Evolutionary conservation across 176 grass and related monocot species (phyloP), one percentile per base, ranked within the genome.

Genomic region (Bothriochloa decipiens): DNA sequence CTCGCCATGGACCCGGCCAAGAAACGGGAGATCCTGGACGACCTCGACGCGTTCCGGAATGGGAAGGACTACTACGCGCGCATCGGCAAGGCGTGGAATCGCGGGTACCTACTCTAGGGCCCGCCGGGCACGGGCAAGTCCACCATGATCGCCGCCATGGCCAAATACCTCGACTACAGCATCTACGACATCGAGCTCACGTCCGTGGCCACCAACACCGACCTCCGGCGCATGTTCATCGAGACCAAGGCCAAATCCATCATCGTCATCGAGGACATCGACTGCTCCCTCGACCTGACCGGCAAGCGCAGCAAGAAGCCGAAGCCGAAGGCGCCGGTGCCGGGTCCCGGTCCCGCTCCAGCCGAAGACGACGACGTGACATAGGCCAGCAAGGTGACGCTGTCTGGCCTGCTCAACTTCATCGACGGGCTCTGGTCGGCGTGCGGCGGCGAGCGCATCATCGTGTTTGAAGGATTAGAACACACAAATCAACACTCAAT

Each of bases 241-340:
- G 72, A 90, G 22, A 92, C 81, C 5, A 90, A 50, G 18, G 53
- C 84, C 84, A 92, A 90, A 25, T 92, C 87, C 12, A 84, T 92
- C 28, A 85, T 92, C 47, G 87, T 92, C 1, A 87, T 92, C 65
- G 91, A 90, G 81, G 87, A 90, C 81, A 92, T 90, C 84, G 91
- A 92, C 77, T 90, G 91, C 84, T 92, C 91, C 1, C 87, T 93
- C 41, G 88, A 90, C 60, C 88, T 93, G 11, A 93, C 91, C 11
- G 78, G 87, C 29, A 57, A 57, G 0, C 53, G 20, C 53, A 57
- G 58, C 22, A 62, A 46, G 8, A 62, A 78, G 52, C 49, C 40
- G 17, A 52, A 52, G 49, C 16, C 16, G 49, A 52, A 52, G 49
- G 47, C n/a, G 62, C 26, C 62, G 62, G 5, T 6, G 36, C 5